These are phyloP conservation scores for Colletotrichum australisinense DNA, from an alignment of 2,329 filamentous ascomycete genomes.

Conservation along the genomic window DNA sequence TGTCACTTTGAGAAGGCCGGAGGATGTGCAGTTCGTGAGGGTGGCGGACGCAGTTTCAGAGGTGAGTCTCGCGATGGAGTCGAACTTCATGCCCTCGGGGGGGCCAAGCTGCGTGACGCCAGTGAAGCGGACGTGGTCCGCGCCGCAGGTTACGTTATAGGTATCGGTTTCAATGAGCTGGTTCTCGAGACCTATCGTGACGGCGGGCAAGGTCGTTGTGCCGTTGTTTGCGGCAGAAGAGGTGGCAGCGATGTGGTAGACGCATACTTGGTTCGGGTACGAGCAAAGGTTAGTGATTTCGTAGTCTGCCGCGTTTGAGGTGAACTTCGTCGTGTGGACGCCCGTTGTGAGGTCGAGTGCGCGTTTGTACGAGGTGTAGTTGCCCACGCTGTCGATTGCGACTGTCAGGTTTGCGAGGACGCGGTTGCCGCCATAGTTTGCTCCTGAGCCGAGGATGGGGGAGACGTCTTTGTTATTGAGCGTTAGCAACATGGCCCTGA, in stretches of 20 bases:
- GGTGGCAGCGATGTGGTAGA: constrained; percentile 41
- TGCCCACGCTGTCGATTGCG: constrained; percentile 44
- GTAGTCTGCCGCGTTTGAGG: constrained; percentile 49
- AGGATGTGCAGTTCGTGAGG: constrained; percentile 28
- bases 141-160: constrained; percentile 46
- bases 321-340: constrained; percentile 48
- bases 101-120: constrained; percentile 52
- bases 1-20: constrained; percentile 44
- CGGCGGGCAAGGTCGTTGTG: constrained; percentile 46
- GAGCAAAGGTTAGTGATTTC: constrained; percentile 47
- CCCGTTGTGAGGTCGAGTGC: constrained; percentile 57
- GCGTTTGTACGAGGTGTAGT: constrained; percentile 50
- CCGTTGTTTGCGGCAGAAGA: not conserved
- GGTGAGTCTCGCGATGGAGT: constrained; percentile 46
- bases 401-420: constrained; percentile 60
- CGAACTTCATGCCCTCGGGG: constrained; percentile 57
- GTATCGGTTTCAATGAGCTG: constrained; percentile 44
- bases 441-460: constrained; percentile 50
- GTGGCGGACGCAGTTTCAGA: constrained; percentile 21
- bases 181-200: constrained; percentile 57
- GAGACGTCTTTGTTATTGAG: constrained; percentile 43
- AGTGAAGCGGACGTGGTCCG: constrained; percentile 44
- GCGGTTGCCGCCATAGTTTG: constrained; percentile 57
- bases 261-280: constrained; percentile 50
- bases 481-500: too few species aligned